Evolutionary conservation across 2,329 filamentous ascomycete genomes (phyloP), one percentile per base, ranked within the genome.

Genomic region (Ceratocystis destructans): DNA sequence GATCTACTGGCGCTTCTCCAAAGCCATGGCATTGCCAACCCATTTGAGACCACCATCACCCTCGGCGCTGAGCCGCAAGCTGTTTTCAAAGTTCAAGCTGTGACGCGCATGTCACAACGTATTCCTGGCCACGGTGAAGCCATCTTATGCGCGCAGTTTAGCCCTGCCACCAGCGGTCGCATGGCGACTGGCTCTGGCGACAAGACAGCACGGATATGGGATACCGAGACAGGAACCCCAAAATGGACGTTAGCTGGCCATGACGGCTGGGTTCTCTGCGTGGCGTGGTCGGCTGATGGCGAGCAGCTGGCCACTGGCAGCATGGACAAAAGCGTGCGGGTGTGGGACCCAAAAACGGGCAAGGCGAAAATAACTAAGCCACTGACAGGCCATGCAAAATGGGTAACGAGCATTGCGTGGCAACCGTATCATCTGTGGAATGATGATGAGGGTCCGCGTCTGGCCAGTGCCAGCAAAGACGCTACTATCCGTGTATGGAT

Each of bases 121-220:
- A 95, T 97, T 70, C 86, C 88, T 2, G 94, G 94, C 12, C 94
- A 99, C 75, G 92, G 91, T 48, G 89, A 96, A 74, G 87, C 92
- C 2, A 97, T 97, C 71, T 80, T 97, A 25, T 84, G 89, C 37
- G 87, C 89, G 1, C 86, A 92, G 48, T 97, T 96, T 75, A 94
- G 89, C 0, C 93, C 93, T 0, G 82, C 83, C 46, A 85, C 83
- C 5, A 93, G 89, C 31, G 85, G 85, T 10, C 82, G 87, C 67
- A 82, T 96, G 75, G 92, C 91, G 0, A 96, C 90, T 1, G 94
- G 93, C 0, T 90, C 88, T 69, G 94, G 94, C 61, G 94, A 99
- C 73, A 88, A 88, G 71, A 96, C 92, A 1, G 93, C 92, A 0
- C 80, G 93, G 66, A 87, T 97, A 77, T 96, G 90, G 90, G 92